Evolutionary conservation across 805 yeast species (phyloP).

Genomic region (Dipodascus albidus): DNA sequence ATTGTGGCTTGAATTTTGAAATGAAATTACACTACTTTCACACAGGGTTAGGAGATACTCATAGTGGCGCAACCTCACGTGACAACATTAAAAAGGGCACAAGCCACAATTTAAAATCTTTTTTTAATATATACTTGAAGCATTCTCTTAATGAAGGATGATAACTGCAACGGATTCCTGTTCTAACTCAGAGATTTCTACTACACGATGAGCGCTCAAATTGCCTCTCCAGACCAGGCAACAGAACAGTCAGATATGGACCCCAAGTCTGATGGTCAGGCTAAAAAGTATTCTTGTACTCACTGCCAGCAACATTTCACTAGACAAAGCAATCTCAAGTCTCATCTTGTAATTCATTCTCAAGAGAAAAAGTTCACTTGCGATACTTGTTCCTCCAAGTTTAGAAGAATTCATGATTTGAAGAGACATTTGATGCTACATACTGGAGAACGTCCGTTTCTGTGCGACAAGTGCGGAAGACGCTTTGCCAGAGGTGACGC

Average conservation of each 20-base stretch:
- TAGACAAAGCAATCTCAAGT: slow-evolving; percentile 61
- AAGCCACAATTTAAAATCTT: background rate
- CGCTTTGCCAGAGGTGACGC: slow-evolving; percentile 71
- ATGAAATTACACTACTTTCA: background rate
- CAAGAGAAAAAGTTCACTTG: slow-evolving; percentile 55
- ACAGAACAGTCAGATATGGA: too few species aligned
- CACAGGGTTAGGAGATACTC: too few species aligned
- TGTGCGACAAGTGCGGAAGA: slow-evolving; percentile 49
- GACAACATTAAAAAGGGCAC: background rate
- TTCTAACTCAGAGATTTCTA: too few species aligned
- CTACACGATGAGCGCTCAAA: background rate
- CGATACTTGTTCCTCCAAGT: slow-evolving; percentile 45
- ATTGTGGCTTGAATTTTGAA: background rate
- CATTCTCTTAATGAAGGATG: too few species aligned
- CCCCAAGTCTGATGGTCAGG: too few species aligned
- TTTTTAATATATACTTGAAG: too few species aligned
- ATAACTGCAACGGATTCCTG: too few species aligned
- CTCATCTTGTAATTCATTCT: slow-evolving; percentile 61
- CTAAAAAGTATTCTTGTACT: slow-evolving; percentile 29
- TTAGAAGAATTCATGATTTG: slow-evolving; percentile 65
- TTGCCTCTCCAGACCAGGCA: background rate
- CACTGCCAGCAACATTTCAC: slow-evolving; percentile 56
- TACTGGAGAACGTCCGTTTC: slow-evolving; percentile 61
- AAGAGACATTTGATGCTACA: slow-evolving; percentile 67
- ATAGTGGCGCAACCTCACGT: background rate